Evolutionary conservation across 495 filamentous ascomycete genomes (phyloP).

Genomic region (Aspergillus heteromorphus): DNA sequence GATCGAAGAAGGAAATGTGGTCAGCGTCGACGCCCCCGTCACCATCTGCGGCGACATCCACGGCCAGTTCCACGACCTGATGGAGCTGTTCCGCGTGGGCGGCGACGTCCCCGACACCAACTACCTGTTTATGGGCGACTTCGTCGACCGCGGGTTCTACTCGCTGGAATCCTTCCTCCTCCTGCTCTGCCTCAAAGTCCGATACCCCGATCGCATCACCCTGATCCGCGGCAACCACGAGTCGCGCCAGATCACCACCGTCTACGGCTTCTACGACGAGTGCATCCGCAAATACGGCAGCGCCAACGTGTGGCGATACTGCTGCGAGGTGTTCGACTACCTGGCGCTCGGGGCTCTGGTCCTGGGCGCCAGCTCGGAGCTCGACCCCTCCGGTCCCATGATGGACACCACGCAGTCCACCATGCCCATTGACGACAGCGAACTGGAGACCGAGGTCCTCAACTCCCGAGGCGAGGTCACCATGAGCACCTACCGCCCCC

Average conservation of each 20-base stretch:
- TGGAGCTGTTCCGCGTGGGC: conserved; percentile 96
- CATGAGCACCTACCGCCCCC: conserved; percentile 57
- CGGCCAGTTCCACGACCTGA: conserved; percentile 96
- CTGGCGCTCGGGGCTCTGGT: conserved; percentile 92
- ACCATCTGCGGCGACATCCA: conserved; percentile 99
- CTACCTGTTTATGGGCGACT: conserved; percentile 99
- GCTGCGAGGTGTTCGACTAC: conserved; percentile 98
- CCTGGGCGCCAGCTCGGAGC: conserved; percentile 73
- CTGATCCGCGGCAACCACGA: conserved; percentile 97
- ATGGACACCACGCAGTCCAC: conserved; percentile 42
- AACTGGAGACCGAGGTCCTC: conserved; percentile 87
- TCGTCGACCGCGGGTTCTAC: conserved; percentile 97
- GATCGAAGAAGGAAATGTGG: conserved; percentile 97
- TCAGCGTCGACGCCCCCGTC: conserved; percentile 90
- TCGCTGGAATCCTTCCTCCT: conserved; percentile 94
- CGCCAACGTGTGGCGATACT: conserved; percentile 97
- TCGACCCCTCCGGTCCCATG: conserved; percentile 44
- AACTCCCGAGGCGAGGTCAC: conserved; percentile 75
- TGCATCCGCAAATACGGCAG: conserved; percentile 95
- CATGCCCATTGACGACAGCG: conserved; percentile 52
- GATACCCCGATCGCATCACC: conserved; percentile 96
- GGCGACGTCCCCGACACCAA: conserved; percentile 96
- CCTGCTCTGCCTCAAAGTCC: conserved; percentile 91
- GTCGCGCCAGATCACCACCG: conserved; percentile 93
- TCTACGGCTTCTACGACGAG: conserved; percentile 99